Base-by-base conservation (phyloP, 345 rosid genomes). In the Punica granatum region DNA sequence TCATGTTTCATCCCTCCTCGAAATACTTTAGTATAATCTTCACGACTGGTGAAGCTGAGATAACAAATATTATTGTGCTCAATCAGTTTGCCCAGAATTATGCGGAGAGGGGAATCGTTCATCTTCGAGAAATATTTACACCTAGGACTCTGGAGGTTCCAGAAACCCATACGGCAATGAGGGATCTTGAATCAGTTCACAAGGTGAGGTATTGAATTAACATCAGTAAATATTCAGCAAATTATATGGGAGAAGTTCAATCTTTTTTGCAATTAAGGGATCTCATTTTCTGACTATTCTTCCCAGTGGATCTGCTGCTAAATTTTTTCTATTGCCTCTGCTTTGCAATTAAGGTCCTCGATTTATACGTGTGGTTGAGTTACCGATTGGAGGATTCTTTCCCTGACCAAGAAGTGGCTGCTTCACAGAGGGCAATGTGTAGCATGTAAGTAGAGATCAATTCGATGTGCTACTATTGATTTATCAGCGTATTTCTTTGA, bases 161-260 rank as follows among this genome's bases (percentile, higher is more conserved):
- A 23, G 79, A 75, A 81, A 86, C 97, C 48, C 87, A 67, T 37
- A 39, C 53, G 56, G 82, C 78, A 67, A 86, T 93, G 67, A 81
- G 80, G 78, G 98, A 93, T 61, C 97, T 90, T 59, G 98, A 93
- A 80, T 93, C 98, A 44, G 75, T 93, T 80, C 92, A 93, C 83
- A 93, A 90, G 97, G 97, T 93, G 67, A 67, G 79, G 53, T 32
- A 18, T 64, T 67, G 53, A 1, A 19, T 51, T 28, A 15, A 6
- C 30, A 30, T 41, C n/a, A 33, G 16, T 48, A 31, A 34, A 3
- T 49, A 23, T 30, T 15, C 19, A 34, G 44, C 31, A 18, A 60
- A 64, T 36, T 59, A 48, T 33, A 59, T 32, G 30, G 39, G 43
- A 46, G 66, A 30, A 46, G 49, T 36, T 41, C 36, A 35, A 23